Conservation (phyloP, 352 stramenopile species). For the Pilasporangium apinafurcum region DNA sequence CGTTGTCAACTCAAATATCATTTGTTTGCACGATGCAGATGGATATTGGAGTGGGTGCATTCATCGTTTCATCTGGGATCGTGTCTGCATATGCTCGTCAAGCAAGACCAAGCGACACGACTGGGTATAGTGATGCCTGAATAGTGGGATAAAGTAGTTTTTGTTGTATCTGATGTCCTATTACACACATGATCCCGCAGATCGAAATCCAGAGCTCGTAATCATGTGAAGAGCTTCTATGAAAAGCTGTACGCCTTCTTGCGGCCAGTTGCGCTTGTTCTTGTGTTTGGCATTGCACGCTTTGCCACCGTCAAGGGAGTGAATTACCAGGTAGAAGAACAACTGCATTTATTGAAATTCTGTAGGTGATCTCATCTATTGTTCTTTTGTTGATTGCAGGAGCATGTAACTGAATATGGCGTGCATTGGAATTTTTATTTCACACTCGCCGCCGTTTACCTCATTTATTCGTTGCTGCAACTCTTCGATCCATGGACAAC, state of each 20-base stretch:
- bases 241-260: slow-evolving; percentile 44
- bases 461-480: slow-evolving; percentile 57
- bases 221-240: not conserved
- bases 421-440: slow-evolving; percentile 99
- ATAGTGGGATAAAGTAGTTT: not conserved
- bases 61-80: slow-evolving; percentile 89
- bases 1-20: too few species aligned
- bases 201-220: not conserved
- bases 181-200: not conserved
- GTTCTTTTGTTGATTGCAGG: slow-evolving; percentile 25
- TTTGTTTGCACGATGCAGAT: slow-evolving; percentile 53
- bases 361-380: not conserved
- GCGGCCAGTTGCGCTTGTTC: slow-evolving; percentile 59
- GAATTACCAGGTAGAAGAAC: slow-evolving; percentile 87
- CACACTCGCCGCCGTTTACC: slow-evolving; percentile 86
- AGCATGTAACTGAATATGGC: slow-evolving; percentile 98
- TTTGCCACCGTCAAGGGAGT: slow-evolving; percentile 78
- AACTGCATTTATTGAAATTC: too few species aligned
- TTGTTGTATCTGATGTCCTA: not conserved
- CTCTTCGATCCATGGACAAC: slow-evolving; percentile 38
- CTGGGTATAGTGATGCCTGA: not conserved
- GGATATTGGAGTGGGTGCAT: slow-evolving; percentile 95
- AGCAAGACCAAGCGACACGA: slow-evolving; percentile 16
- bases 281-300: slow-evolving; percentile 61
- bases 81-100: slow-evolving; percentile 65